Evolutionary conservation across 345 rosid species (phyloP).

Genomic region (Diplotaxis tenuifolia): DNA sequence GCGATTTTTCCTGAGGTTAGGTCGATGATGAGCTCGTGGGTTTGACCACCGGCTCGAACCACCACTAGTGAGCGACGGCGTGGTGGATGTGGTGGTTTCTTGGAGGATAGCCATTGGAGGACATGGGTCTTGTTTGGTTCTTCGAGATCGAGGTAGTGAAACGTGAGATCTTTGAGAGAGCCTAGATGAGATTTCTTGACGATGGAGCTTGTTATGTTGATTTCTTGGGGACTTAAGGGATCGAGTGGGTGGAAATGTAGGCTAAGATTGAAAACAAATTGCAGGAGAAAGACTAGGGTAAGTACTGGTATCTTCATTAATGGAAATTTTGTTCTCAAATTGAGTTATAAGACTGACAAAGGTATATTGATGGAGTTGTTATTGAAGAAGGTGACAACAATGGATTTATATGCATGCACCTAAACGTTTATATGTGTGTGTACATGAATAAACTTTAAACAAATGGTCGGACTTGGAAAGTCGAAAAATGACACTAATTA

Average conservation of each 20-base stretch:
- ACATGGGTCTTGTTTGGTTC: slow-evolving; percentile 69
- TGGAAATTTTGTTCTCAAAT: slow-evolving; percentile 1
- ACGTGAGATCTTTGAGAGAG: slow-evolving; percentile 47
- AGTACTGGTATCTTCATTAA: slow-evolving; percentile 40
- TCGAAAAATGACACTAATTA: not conserved
- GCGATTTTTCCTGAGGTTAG: slow-evolving; percentile 33
- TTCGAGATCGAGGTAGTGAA: slow-evolving; percentile 64
- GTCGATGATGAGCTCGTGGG: slow-evolving; percentile 57
- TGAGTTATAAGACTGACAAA: not conserved
- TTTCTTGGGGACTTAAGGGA: slow-evolving; percentile 57
- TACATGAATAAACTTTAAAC: not conserved
- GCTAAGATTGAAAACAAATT: slow-evolving; percentile 26
- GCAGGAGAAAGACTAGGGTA: slow-evolving; percentile 38
- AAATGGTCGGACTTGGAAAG: not conserved
- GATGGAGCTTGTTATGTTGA: slow-evolving; percentile 48
- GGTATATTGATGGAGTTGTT: slow-evolving; percentile 15
- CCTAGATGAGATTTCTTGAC: slow-evolving; percentile 43
- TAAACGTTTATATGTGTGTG: not conserved
- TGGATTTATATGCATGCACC: slow-evolving; percentile 20
- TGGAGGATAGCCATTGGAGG: slow-evolving; percentile 44
- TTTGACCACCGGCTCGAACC: slow-evolving; percentile 48
- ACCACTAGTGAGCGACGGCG: slow-evolving; percentile 58
- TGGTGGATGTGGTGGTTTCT: slow-evolving; percentile 16
- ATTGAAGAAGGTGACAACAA: slow-evolving; percentile 18
- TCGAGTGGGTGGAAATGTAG: slow-evolving; percentile 62